Evolutionary conservation across 1,284 basidiomycete genomes (phyloP), one percentile per base, ranked within the genome.

Genomic region (Ustilago trichophora): DNA sequence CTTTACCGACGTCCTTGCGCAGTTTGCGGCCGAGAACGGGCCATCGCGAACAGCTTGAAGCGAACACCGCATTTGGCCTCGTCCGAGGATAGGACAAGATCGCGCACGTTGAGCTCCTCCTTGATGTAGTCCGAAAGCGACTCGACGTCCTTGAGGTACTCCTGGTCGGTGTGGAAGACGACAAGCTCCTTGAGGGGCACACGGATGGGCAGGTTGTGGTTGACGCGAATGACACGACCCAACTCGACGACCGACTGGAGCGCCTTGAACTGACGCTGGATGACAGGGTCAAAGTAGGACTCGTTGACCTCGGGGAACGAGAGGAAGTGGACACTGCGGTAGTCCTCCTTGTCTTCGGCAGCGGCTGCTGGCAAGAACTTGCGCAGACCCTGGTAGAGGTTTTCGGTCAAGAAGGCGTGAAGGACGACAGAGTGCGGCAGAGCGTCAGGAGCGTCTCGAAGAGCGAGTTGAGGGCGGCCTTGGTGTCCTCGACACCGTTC

Each of bases 401-500:
- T 97, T 83, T 99, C 96, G 4, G 93, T 95, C 78, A 98, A 85
- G 88, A 98, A 98, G 96, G 96, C 5, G 94, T 98, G 83, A 97
- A 99, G 2, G 95, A 95, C 9, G 94, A 95, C 91, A 98, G 91
- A 8, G 95, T 98, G 47, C 92, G 86, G 83, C 91, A 96, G 31
- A 99, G 85, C 1, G 95, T 98, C 83, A 93, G 90, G 34, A 99
- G 84, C 0, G 94, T 88, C 84, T 98, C 96, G 82, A 98, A 98
- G 33, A 99, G 85, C 16, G 95, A 96, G 83, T 98, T 97, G 77
- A 99, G 85, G 11, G 95, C 96, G 11, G 89, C 85, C 15, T 89
- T 81, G 9, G 94, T 95, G 80, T 98, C 95, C 75, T 93, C 90
- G 56, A 87, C 85, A 6, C 95, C 92, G 77, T 92, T 91, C 82